A percentile compares a stretch with the other conserved stretches of the same genome.
These are phyloP conservation scores for Serendipita sp. DNA, from an alignment of 768 basidiomycete genomes.

Conservation along the genomic window DNA sequence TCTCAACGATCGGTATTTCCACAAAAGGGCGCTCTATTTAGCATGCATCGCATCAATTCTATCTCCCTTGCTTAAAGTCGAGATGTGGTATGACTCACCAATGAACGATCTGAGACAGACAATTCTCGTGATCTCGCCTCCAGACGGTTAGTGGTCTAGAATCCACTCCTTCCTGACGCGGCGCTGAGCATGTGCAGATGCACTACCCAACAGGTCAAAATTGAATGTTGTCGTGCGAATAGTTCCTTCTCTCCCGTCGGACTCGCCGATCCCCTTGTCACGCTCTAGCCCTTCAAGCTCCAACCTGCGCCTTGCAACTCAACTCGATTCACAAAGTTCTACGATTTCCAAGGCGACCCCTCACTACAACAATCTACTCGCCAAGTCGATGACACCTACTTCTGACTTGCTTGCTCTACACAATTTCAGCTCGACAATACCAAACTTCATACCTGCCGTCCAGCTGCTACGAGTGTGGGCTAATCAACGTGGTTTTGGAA, in stretches of 20 bases:
- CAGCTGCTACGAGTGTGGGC: slow-evolving; percentile 82
- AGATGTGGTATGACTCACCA: slow-evolving; percentile 43
- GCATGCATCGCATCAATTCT: slow-evolving; percentile 58
- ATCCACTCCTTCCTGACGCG: background rate
- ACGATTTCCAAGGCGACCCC: slow-evolving; percentile 7
- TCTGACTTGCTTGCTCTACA: slow-evolving; percentile 41
- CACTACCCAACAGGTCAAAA: slow-evolving; percentile 42
- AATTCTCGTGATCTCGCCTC: slow-evolving; percentile 43
- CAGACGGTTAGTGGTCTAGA: slow-evolving; percentile 27
- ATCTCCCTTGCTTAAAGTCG: slow-evolving; percentile 31
- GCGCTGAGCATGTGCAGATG: slow-evolving; percentile 24
- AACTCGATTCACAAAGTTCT: background rate
- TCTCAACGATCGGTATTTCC: slow-evolving; percentile 74
- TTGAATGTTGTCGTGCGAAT: slow-evolving; percentile 58
- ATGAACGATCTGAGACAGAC: slow-evolving; percentile 49
- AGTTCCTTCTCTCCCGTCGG: slow-evolving; percentile 44
- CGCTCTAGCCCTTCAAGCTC: slow-evolving; percentile 59
- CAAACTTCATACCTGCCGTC: slow-evolving; percentile 58
- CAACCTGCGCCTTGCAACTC: slow-evolving; percentile 37
- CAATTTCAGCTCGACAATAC: slow-evolving; percentile 29
- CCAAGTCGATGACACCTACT: slow-evolving; percentile 30
- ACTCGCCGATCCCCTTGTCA: slow-evolving; percentile 48
- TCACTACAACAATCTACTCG: slow-evolving; percentile 22
- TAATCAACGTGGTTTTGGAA: slow-evolving; percentile 56
- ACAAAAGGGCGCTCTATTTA: slow-evolving; percentile 83